phyloP scores from a whole-genome alignment of 2,329 filamentous ascomycete species.

The Cytospora mali region DNA sequence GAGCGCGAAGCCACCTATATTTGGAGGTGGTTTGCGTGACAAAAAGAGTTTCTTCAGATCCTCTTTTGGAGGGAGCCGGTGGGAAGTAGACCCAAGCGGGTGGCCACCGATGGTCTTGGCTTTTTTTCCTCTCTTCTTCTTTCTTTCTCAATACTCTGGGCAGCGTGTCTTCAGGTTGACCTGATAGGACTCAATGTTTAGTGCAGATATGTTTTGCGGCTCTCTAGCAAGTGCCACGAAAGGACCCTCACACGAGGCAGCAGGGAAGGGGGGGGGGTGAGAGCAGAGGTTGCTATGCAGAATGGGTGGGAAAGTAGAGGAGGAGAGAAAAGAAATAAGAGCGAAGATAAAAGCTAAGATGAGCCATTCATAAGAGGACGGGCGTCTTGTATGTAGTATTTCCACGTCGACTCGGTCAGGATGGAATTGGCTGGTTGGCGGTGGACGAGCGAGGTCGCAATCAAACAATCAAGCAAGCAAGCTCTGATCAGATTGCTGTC shows the following conservation, averaged over 20 bases:
- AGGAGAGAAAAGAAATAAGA: slow-evolving; percentile 11
- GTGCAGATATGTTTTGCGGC: slow-evolving; percentile 10
- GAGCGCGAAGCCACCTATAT: slow-evolving; percentile 7
- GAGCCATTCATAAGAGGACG: slow-evolving; percentile 6
- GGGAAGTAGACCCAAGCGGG: background rate
- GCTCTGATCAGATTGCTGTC: slow-evolving; percentile 1
- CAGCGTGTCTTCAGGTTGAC: background rate
- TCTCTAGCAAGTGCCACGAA: background rate
- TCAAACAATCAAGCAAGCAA: background rate
- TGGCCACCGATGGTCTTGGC: background rate
- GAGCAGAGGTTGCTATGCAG: slow-evolving; percentile 4
- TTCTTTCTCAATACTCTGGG: background rate
- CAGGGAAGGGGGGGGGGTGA: background rate
- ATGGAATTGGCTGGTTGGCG: slow-evolving; percentile 9
- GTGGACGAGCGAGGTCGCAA: slow-evolving; percentile 16
- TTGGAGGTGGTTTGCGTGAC: slow-evolving; percentile 16
- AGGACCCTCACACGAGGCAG: slow-evolving; percentile 6
- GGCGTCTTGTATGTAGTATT: slow-evolving; percentile 5
- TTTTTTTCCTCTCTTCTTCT: too few species aligned
- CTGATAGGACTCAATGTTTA: slow-evolving; percentile 5
- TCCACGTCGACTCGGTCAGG: slow-evolving; percentile 5
- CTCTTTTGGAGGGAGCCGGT: slow-evolving; percentile 2
- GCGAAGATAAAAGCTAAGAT: slow-evolving; percentile 1
- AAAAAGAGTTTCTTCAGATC: slow-evolving; percentile 1
- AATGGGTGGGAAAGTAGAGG: background rate